Evolutionary conservation across 2,329 filamentous ascomycete genomes (phyloP), one percentile per base, ranked within the genome.

Genomic region (Apiospora phragmitis): DNA sequence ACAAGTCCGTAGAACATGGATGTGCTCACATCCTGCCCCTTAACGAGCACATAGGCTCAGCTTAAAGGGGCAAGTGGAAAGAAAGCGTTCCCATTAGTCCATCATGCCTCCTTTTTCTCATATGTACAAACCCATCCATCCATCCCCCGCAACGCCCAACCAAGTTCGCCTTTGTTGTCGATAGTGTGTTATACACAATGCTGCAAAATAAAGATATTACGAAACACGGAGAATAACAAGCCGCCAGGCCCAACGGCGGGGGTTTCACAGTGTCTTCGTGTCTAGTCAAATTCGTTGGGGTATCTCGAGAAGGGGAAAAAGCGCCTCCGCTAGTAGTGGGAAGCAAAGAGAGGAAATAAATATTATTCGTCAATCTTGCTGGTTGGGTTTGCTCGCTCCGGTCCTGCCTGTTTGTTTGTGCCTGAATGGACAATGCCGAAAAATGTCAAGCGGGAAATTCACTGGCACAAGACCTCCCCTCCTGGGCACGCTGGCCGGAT

Each of bases 261-360:
- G 55, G 55, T 62, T n/a, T 62, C 55, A 62, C 55, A 62, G 12
- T 55, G 32, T 62, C 55, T 62, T 62, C 55, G 55, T 38, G 16
- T 38, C 55, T 24, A 38, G 18, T 62, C 55, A 62, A 2, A 38
- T 38, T 62, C 29, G 55, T 62, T n/a, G 55, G 18, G 32, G 55
- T 62, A 38, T 62, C 55, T 62, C 32, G 32, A 62, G 51, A 18
- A 32, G 9, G 26, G 4, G 3, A 21, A n/a, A 62, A 38, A 38
- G 21, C 18, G 32, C 55, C 55, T 62, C 18, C 32, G 32, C 55
- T 62, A 38, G 32, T 38, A 62, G 29, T n/a, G 21, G 32, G 8
- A n/a, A 38, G 55, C 18, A n/a, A n/a, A 35, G 24, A 35, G 29
- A 59, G 4, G 18, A 62, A 62, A n/a, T 32, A 1, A 14, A 24